Base-by-base conservation (phyloP, 208 protist species). In the Trypanosoma avium region DNA sequence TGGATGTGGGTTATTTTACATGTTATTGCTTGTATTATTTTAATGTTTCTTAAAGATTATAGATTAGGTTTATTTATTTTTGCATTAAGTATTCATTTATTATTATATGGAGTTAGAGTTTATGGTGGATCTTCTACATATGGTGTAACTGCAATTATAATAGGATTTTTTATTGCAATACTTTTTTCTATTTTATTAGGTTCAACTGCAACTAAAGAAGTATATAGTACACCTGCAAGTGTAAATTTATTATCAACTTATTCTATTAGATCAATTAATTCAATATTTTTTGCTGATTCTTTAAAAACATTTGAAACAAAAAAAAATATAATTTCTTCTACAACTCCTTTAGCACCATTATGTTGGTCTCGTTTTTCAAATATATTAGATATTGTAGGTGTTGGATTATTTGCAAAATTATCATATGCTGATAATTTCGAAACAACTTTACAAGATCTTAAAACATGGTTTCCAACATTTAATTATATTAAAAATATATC, bases 351-450 rank as follows among this genome's bases (percentile, higher is more conserved):
- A 49, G 55, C 76, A 13, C 75, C 79, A 17, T 26, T 88, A 17
- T 90, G 83, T 72, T 63, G 61, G 29, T 22, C 53, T 17, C 66
- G 66, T 29, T 86, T 81, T 49, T 58, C 72, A 1, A 30, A 54
- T 8, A 15, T 3, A 0, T 21, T 92, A 8, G 75, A 85, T 45
- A 70, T 90, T 43, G 54, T 84, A 0, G 77, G 67, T 53, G 79
- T 90, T 63, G 77, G 81, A 1, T 73, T 87, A 33, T 81, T 92
- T 40, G 75, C 83, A 1, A 90, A 87, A 52, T 35, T 92, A 5
- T 72, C 71, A 13, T 59, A 86, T 56, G 84, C 83, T 50, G 19
- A 24, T 17, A 62, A 79, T 38, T 5, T 35, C 6, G 45, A 49
- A 2, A 43, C 61, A 10, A 78, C 78, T 57, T 35, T 62, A 9